Evolutionary conservation across 306 rosid species (phyloP), one percentile per base, ranked within the genome.

Genomic region (Prunus kanzakura): DNA sequence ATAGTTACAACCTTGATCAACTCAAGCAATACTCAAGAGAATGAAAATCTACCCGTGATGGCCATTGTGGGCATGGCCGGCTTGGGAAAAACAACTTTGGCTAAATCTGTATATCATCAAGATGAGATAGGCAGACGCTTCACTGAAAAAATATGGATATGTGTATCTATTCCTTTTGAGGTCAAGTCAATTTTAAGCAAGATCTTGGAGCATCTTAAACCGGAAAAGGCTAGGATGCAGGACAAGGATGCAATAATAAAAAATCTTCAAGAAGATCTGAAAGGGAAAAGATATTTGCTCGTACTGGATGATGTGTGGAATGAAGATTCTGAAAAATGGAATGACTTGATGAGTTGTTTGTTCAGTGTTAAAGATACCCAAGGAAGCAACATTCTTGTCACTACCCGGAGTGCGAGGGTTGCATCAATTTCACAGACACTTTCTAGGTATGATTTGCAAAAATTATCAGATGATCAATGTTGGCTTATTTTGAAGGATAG

Each of bases 261-360:
- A 66, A 35, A 52, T 46, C 67, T 73, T 20, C 60, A 73, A 8
- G 75, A 55, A 16, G 23, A 52, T 54, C 45, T 79, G 72, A 32
- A 30, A 12, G 73, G 46, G 8, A 79, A 73, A 52, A 73, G 12
- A 52, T 73, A 64, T 55, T 61, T 79, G n/a, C 74, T 79, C 4
- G 68, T 79, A 12, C 73, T 79, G 1, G 78, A 72, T 27, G 78
- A 79, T 64, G 52, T 79, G 7, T 79, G 82, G 82, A 73, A 72
- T 20, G 74, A 79, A 23, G 41, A 73, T 13, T 20, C 7, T 3
- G n/a, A 11, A 1, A 8, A 51, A 4, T 79, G 82, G 82, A 32
- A 57, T 12, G 64, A 69, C 52, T 46, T 77, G 20, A 56, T 8
- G 50, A 16, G 50, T 10, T 77, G 81, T 69, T 77, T 77, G 76